Base-by-base conservation (phyloP, 108 stramenopile species). In the Parietichytrium sp. region DNA sequence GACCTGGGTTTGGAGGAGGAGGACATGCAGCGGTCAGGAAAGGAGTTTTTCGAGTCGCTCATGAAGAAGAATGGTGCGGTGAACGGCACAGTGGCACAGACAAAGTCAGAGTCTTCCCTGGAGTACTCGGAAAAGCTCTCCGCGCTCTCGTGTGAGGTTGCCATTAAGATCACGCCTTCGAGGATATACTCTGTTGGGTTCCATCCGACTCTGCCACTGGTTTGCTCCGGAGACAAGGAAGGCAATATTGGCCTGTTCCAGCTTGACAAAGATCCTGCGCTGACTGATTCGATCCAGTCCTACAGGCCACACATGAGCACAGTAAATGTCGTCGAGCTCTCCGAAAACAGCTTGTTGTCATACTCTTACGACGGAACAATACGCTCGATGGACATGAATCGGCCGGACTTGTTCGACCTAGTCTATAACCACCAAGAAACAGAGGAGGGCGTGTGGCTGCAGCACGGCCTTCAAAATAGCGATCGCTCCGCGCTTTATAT, bases 381-480 rank as follows among this genome's bases (percentile, higher is more conserved):
- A 6, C 61, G 61, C 1, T n/a, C 23, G 20, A 72, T 72, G 61
- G 20, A 72, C n/a, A 13, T 72, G 0, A 42, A 45, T 6, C 38
- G 38, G 8, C 61, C 61, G 45, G 61, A 42, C 6, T 42, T 33
- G 20, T 72, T 72, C 42, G 61, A 72, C 10, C 61, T 72, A 1
- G 33, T 72, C 6, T 72, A 23, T 42, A 72, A 72, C 23, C 45
- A 33, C 20, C 38, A 72, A 45, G 61, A 72, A 2, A n/a, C n/a
- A n/a, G n/a, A n/a, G n/a, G 61, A 72, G 7, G 38, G 45, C 33
- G 61, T 33, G 38, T 72, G 61, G 61, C 61, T 72, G 18, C 61
- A 72, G 33, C 61, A 72, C 20, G 61, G 38, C 10, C 33, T 72
- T 0, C 10, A 33, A 0, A 13, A 72, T 33, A 0, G 3, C 10